Percentiles rank a stretch among this genome's conserved stretches.
Evolutionary conservation across 1,284 basidiomycete species (phyloP).

Genomic region (Tilletia walkeri): DNA sequence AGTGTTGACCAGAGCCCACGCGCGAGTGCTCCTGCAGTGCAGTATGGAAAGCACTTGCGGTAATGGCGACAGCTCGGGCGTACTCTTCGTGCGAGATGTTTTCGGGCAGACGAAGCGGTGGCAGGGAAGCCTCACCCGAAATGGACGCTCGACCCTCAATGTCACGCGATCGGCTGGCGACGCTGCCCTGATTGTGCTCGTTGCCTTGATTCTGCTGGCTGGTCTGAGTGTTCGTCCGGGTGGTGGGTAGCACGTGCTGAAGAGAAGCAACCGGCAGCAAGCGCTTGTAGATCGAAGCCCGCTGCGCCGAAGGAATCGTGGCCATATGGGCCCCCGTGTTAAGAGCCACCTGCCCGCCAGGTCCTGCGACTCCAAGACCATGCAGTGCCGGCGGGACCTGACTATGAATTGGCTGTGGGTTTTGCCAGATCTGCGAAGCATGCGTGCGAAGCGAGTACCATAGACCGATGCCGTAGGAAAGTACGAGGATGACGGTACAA

Average conservation of each 20-base stretch:
- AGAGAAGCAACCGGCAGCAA: slow-evolving; percentile 57
- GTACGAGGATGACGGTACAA: slow-evolving; percentile 81
- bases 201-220: slow-evolving; percentile 13
- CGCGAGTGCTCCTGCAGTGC: slow-evolving; percentile 34
- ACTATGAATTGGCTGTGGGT: slow-evolving; percentile 58
- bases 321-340: slow-evolving; percentile 33
- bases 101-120: slow-evolving; percentile 38
- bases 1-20: slow-evolving; percentile 16
- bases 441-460: slow-evolving; percentile 99
- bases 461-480: slow-evolving; percentile 92
- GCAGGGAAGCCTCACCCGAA: slow-evolving; percentile 19
- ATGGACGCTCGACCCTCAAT: not conserved
- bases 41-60: slow-evolving; percentile 44
- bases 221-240: slow-evolving; percentile 8
- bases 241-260: slow-evolving; percentile 48
- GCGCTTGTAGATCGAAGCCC: slow-evolving; percentile 73
- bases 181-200: not conserved
- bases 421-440: slow-evolving; percentile 98
- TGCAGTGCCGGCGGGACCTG: slow-evolving; percentile 2
- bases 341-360: slow-evolving; percentile 24
- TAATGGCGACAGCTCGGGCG: slow-evolving; percentile 43
- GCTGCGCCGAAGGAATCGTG: slow-evolving; percentile 58
- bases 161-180: not conserved
- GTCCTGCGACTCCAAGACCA: no score
- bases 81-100: slow-evolving; percentile 43